Percentiles rank a stretch among this genome's conserved stretches.
These are phyloP conservation scores for Dactylellina haptotyla DNA, from an alignment of 2,329 filamentous ascomycete genomes.

Conservation along the genomic window DNA sequence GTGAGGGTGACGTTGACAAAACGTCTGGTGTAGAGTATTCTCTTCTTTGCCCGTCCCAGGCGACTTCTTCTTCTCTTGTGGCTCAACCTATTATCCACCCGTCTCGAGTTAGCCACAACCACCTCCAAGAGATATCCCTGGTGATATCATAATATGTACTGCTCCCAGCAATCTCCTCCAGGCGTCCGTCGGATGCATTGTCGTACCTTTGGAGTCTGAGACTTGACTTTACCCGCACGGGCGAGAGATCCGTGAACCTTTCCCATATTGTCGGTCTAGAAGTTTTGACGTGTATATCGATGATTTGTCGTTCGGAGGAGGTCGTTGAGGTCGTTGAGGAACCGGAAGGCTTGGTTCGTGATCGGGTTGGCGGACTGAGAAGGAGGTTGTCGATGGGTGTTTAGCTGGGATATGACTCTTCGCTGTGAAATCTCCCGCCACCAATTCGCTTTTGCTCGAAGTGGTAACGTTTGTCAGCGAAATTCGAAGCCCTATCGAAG, in stretches of 20 bases:
- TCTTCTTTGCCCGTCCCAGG: conserved; percentile 97
- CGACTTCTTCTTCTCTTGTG: conserved; percentile 94
- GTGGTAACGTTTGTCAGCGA: conserved; percentile 36
- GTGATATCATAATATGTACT: not conserved
- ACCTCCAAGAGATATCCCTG: not conserved
- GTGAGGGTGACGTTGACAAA: conserved; percentile 99
- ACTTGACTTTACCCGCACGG: conserved; percentile 98
- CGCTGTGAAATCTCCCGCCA: conserved; percentile 35
- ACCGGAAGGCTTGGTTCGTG: not conserved
- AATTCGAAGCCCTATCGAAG: conserved; percentile 42
- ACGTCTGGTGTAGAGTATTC: conserved; percentile 88
- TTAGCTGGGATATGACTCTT: conserved; percentile 39
- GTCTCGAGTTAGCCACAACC: conserved; percentile 51
- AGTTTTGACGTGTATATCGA: conserved; percentile 4
- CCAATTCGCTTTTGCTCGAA: conserved; percentile 34
- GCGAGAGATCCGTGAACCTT: conserved; percentile 94
- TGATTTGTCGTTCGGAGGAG: not conserved
- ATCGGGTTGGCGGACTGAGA: conserved; percentile 1
- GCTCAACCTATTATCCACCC: conserved; percentile 73
- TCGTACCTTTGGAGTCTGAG: conserved; percentile 88
- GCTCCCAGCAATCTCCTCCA: conserved; percentile 3
- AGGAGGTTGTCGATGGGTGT: conserved; percentile 24
- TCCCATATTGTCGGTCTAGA: conserved; percentile 73
- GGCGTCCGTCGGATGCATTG: conserved; percentile 43
- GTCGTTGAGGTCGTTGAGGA: not conserved